A percentile compares a stretch with the other conserved stretches of the same genome.
Conservation (phyloP, 2,329 filamentous ascomycete species). For the Parascedosporium putredinis region DNA sequence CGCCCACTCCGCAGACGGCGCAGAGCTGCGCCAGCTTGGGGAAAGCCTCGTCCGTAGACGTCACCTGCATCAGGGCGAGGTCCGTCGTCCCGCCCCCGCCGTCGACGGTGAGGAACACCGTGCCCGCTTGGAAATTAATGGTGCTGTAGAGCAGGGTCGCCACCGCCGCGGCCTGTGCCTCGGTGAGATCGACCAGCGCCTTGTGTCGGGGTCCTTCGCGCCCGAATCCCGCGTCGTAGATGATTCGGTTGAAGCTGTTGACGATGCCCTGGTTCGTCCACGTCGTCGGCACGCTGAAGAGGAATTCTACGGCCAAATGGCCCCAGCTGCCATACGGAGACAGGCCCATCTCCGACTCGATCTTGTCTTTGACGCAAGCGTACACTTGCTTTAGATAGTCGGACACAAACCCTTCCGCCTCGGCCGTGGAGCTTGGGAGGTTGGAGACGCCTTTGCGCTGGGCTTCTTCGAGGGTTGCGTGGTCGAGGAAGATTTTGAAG, state of each 20-base stretch:
- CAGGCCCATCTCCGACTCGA: constrained; percentile 28
- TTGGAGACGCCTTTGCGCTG: constrained; percentile 32
- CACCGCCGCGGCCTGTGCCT: constrained; percentile 37
- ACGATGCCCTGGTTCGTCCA: constrained; percentile 40
- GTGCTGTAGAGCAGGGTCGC: constrained; percentile 32
- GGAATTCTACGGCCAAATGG: constrained; percentile 36
- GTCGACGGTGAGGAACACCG: constrained; percentile 32
- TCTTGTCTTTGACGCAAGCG: constrained; percentile 33
- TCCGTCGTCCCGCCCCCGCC: constrained; percentile 37
- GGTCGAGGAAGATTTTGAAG: constrained; percentile 46
- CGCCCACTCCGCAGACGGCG: constrained; percentile 32
- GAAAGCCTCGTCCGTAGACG: constrained; percentile 16
- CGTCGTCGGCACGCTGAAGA: constrained; percentile 48
- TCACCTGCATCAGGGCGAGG: constrained; percentile 31
- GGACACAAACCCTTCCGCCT: constrained; percentile 35
- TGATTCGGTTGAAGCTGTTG: constrained; percentile 37
- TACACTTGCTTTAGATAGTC: constrained; percentile 42
- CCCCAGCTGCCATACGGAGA: constrained; percentile 28
- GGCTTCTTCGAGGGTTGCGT: constrained; percentile 29
- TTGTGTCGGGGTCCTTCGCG: constrained; percentile 25
- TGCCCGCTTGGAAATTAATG: constrained; percentile 24
- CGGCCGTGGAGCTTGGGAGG: constrained; percentile 27
- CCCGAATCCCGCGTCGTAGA: constrained; percentile 38
- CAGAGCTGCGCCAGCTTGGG: constrained; percentile 24
- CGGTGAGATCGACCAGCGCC: constrained; percentile 33